These are phyloP conservation scores for Spencermartinsiella europaea DNA, from an alignment of 805 yeast species.

Conservation along the genomic window DNA sequence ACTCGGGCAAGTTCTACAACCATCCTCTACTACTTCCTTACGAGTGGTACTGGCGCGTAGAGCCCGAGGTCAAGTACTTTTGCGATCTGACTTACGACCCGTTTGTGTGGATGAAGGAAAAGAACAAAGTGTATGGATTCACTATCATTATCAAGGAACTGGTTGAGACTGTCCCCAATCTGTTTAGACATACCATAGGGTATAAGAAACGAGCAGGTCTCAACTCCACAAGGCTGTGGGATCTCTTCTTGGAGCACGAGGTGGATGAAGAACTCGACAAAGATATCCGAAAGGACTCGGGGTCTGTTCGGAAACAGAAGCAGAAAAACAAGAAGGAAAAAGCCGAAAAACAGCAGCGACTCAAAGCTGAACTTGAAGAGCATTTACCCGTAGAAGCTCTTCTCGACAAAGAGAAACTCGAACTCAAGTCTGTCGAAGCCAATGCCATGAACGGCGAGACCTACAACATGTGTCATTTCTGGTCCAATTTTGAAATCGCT, in stretches of 20 bases:
- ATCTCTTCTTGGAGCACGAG: conserved; percentile 45
- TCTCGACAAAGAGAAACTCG: conserved; percentile 6
- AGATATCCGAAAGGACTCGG: conserved; percentile 15
- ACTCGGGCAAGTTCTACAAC: conserved; percentile 74
- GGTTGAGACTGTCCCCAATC: conserved; percentile 72
- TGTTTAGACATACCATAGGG: conserved; percentile 67
- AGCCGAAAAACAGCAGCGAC: conserved; percentile 4
- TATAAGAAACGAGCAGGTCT: conserved; percentile 49
- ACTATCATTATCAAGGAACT: conserved; percentile 75
- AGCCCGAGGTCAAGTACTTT: conserved; percentile 83
- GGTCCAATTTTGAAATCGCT: conserved; percentile 94
- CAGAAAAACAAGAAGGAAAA: conserved; percentile 29
- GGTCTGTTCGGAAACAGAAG: conserved; percentile 16
- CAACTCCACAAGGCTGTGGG: conserved; percentile 62
- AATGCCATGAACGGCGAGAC: conserved; percentile 63
- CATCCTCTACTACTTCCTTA: conserved; percentile 66
- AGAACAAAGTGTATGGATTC: conserved; percentile 76
- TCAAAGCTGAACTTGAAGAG: conserved; percentile 8
- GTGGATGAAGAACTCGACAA: conserved; percentile 8
- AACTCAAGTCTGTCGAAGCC: conserved; percentile 33
- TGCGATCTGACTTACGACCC: conserved; percentile 94
- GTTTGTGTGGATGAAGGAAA: conserved; percentile 67
- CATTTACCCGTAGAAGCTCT: conserved; percentile 19
- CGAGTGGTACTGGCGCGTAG: conserved; percentile 96
- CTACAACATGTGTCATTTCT: conserved; percentile 79